These are phyloP conservation scores for Nidula niveotomentosa DNA, from an alignment of 1,284 basidiomycete genomes.

Conservation along the genomic window DNA sequence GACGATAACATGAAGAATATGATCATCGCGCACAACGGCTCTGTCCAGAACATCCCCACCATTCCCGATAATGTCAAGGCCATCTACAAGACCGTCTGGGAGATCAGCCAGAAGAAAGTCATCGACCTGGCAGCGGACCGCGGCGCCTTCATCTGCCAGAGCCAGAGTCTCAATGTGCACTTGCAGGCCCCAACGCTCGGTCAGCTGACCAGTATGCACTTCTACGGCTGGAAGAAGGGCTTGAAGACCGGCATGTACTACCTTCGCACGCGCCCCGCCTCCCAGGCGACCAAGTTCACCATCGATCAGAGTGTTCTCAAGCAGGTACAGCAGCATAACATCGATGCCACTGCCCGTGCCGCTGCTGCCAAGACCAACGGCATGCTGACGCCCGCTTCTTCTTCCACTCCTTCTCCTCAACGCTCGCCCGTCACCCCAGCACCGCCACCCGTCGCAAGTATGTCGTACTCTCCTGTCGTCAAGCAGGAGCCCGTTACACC, in stretches of 20 bases:
- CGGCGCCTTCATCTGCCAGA: slow-evolving; percentile 98
- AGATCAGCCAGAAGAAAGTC: slow-evolving; percentile 98
- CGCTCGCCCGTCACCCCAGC: slow-evolving; percentile 8
- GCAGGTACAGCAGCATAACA: slow-evolving; percentile 60
- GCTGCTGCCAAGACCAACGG: slow-evolving; percentile 9
- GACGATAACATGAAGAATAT: slow-evolving; percentile 99
- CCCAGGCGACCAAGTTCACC: slow-evolving; percentile 98
- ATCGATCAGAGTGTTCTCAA: slow-evolving; percentile 85
- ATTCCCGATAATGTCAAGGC: slow-evolving; percentile 93
- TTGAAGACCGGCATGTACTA: slow-evolving; percentile 99
- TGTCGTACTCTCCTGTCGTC: slow-evolving; percentile 5
- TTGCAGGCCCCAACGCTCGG: slow-evolving; percentile 89
- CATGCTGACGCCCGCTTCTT: slow-evolving; percentile 24
- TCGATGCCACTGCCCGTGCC: slow-evolving; percentile 30
- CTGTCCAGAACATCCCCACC: slow-evolving; percentile 86
- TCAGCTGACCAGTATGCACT: slow-evolving; percentile 99
- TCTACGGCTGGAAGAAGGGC: slow-evolving; percentile 99
- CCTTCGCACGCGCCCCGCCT: slow-evolving; percentile 91
- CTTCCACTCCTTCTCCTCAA: slow-evolving; percentile 32
- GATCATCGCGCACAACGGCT: slow-evolving; percentile 97
- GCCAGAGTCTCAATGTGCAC: slow-evolving; percentile 91
- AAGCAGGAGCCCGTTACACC: slow-evolving; percentile 17
- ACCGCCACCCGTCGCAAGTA: slow-evolving; percentile 9
- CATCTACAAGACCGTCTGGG: slow-evolving; percentile 99
- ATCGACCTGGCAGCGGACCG: slow-evolving; percentile 98